Conservation (phyloP, 495 filamentous ascomycete genomes). For the Cenococcum geophilum region DNA sequence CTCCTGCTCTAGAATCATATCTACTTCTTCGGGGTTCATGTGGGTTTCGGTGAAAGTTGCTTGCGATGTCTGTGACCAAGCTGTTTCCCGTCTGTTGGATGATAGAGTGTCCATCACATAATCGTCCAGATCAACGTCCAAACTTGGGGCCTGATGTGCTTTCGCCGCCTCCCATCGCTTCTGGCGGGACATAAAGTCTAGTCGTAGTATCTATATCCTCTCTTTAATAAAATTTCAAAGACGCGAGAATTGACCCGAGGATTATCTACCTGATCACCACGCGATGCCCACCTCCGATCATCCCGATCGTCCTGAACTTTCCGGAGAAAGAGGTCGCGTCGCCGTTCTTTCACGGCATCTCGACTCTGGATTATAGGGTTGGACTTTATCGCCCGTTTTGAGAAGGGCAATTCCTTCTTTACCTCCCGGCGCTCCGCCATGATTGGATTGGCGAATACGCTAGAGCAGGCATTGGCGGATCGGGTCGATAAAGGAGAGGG, state of each 20-base stretch:
- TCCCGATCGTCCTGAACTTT: slow-evolving; percentile 69
- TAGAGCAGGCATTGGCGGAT: slow-evolving; percentile 33
- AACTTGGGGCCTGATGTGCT: slow-evolving; percentile 33
- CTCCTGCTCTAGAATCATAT: slow-evolving; percentile 49
- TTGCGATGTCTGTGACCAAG: neutral
- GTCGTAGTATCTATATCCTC: slow-evolving; percentile 41
- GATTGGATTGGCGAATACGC: slow-evolving; percentile 16
- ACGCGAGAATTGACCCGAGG: slow-evolving; percentile 4
- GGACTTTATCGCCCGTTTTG: slow-evolving; percentile 36
- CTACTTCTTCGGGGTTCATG: slow-evolving; percentile 38
- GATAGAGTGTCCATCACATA: slow-evolving; percentile 28
- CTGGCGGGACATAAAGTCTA: slow-evolving; percentile 44
- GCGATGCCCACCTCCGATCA: slow-evolving; percentile 55
- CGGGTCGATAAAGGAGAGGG: slow-evolving; percentile 39
- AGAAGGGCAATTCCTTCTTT: slow-evolving; percentile 26
- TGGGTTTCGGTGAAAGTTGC: slow-evolving; percentile 7
- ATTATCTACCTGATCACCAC: slow-evolving; percentile 66
- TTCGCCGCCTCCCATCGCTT: slow-evolving; percentile 45
- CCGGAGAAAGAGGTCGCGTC: slow-evolving; percentile 64
- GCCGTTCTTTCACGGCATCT: slow-evolving; percentile 47
- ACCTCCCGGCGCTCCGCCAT: slow-evolving; percentile 6
- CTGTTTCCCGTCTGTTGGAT: neutral
- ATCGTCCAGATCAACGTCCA: slow-evolving; percentile 26
- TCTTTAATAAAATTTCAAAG: neutral
- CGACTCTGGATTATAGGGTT: slow-evolving; percentile 31